Percentiles rank a stretch among this genome's conserved stretches.
phyloP scores from a whole-genome alignment of 2,329 filamentous ascomycete genomes.

The Penicillium sp. region DNA sequence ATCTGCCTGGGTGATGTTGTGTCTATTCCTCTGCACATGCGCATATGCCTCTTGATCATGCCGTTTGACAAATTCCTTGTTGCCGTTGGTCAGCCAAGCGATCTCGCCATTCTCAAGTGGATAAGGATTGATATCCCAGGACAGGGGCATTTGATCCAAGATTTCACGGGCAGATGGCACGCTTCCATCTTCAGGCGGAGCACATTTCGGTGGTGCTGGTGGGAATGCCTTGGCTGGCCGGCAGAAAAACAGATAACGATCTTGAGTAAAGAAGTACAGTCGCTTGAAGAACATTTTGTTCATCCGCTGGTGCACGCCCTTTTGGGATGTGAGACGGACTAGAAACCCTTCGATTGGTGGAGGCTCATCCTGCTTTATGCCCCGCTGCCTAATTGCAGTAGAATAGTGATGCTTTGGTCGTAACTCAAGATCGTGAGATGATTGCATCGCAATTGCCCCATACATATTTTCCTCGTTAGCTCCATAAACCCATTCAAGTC shows the following conservation, averaged over 20 bases:
- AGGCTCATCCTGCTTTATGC: slow-evolving; percentile 54
- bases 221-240: slow-evolving; percentile 60
- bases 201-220: slow-evolving; percentile 58
- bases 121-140: slow-evolving; percentile 63
- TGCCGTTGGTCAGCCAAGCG: slow-evolving; percentile 55
- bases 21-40: slow-evolving; percentile 58
- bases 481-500: slow-evolving; percentile 67
- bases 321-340: slow-evolving; percentile 63
- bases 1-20: slow-evolving; percentile 60
- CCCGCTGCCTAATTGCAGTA: slow-evolving; percentile 46
- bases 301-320: slow-evolving; percentile 57
- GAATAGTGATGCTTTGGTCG: slow-evolving; percentile 66
- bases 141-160: slow-evolving; percentile 57
- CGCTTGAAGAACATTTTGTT: slow-evolving; percentile 64
- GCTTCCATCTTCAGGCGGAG: slow-evolving; percentile 42
- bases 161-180: slow-evolving; percentile 58
- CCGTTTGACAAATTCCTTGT: slow-evolving; percentile 46
- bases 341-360: slow-evolving; percentile 65
- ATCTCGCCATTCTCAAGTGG: slow-evolving; percentile 55
- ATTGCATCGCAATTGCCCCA: slow-evolving; percentile 65
- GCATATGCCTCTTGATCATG: slow-evolving; percentile 60
- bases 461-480: slow-evolving; percentile 67
- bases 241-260: slow-evolving; percentile 63
- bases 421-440: slow-evolving; percentile 65
- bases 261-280: slow-evolving; percentile 64